Evolutionary conservation across 305 asterid species (phyloP).

Genomic region (Solanum chacoense): DNA sequence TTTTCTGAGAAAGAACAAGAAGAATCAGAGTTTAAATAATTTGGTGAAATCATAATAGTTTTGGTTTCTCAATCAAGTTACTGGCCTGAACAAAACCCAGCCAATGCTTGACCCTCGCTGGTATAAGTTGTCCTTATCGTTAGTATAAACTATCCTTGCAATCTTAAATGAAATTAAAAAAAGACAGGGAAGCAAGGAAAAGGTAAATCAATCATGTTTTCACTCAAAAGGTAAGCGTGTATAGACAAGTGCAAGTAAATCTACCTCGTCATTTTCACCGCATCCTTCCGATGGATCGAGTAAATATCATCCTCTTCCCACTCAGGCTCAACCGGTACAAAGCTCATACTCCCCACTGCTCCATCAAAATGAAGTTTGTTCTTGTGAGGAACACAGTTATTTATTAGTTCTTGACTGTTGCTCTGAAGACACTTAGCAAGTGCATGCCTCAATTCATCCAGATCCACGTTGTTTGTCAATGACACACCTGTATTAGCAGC

Average conservation of each 20-base stretch:
- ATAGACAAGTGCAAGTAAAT: neutral
- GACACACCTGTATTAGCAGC: constrained; percentile 6
- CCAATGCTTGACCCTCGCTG: neutral
- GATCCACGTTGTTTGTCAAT: constrained; percentile 5
- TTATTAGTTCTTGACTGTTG: constrained; percentile 1
- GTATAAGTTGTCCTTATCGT: neutral
- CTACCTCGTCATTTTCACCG: constrained; percentile 61
- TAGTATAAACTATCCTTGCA: neutral
- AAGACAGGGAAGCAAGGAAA: neutral
- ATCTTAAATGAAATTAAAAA: neutral
- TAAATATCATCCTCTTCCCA: constrained; percentile 86
- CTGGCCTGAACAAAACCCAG: neutral
- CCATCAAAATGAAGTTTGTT: constrained; percentile 10
- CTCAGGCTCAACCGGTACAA: constrained; percentile 47
- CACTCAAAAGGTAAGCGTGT: neutral
- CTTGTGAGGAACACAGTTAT: constrained; percentile 1
- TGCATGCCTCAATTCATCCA: constrained; percentile 4
- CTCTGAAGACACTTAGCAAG: constrained; percentile 1
- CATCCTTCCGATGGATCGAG: constrained; percentile 58
- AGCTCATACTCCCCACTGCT: constrained; percentile 15
- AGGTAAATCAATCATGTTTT: neutral
- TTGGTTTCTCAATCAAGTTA: neutral
- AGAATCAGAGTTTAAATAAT: neutral
- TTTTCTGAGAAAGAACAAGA: neutral
- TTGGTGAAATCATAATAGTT: neutral